Percentiles rank a stretch among this genome's conserved stretches.
These are phyloP conservation scores for Nicotiana tomentosiformis DNA, from an alignment of 257 asterid genomes.

Conservation along the genomic window DNA sequence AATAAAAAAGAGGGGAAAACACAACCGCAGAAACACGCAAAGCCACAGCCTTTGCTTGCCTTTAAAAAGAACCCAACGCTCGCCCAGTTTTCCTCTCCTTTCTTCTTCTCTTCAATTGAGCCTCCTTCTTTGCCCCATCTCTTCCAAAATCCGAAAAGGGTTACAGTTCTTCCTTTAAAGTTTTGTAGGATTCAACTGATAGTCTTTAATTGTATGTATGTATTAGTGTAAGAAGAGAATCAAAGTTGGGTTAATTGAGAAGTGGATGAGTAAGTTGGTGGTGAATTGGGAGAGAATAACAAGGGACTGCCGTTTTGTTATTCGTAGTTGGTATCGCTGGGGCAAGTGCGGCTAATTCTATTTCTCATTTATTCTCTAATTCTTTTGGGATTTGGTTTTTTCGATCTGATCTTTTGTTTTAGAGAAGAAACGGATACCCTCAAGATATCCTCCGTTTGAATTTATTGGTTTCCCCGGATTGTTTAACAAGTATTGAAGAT, in stretches of 20 bases:
- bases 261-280: conserved; percentile 3
- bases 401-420: not conserved
- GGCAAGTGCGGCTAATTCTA: not conserved
- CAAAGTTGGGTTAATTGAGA: conserved; percentile 1
- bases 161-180: not conserved
- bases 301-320: not conserved
- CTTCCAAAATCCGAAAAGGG: not conserved
- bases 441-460: not conserved
- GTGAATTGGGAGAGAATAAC: not conserved
- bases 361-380: not conserved
- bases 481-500: not conserved
- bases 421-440: not conserved
- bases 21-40: not conserved
- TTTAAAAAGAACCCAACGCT: not conserved
- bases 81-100: not conserved
- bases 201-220: not conserved
- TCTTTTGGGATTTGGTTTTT: not conserved
- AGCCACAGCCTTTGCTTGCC: not conserved
- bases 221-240: not conserved
- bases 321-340: conserved; percentile 6
- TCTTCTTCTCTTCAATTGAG: not conserved
- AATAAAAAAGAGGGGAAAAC: not conserved
- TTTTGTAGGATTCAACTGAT: not conserved
- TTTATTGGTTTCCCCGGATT: not conserved
- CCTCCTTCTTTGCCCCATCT: not conserved